phyloP scores from a whole-genome alignment of 2,329 filamentous ascomycete genomes.

The Arachnomyces sp. region DNA sequence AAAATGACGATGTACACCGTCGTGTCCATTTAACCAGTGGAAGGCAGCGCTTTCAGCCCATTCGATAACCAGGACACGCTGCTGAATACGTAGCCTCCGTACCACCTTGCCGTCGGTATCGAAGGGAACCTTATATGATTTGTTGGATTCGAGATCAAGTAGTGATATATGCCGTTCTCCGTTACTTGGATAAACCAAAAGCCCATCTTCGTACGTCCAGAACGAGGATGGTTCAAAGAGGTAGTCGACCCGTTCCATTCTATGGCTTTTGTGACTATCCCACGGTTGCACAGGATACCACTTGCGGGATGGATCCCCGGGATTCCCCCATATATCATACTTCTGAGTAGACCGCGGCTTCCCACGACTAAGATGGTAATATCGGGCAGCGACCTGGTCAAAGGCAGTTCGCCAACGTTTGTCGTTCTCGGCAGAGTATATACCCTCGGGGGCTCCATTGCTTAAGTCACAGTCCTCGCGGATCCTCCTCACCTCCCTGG shows the following conservation, averaged over 20 bases:
- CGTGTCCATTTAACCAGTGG: constrained; percentile 44
- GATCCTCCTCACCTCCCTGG: constrained; percentile 44
- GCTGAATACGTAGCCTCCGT: constrained; percentile 46
- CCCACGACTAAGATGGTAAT: constrained; percentile 45
- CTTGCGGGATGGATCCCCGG: constrained; percentile 29
- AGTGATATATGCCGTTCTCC: constrained; percentile 32
- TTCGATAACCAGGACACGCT: constrained; percentile 52
- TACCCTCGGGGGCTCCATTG: neutral
- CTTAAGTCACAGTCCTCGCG: constrained; percentile 2
- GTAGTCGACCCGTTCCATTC: constrained; percentile 23
- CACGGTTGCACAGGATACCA: constrained; percentile 36
- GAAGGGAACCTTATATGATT: constrained; percentile 44
- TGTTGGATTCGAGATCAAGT: constrained; percentile 43
- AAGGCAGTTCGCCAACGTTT: constrained; percentile 31
- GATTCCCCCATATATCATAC: constrained; percentile 28
- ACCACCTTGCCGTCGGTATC: constrained; percentile 42
- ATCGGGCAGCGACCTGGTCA: constrained; percentile 45
- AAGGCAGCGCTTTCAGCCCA: constrained; percentile 50
- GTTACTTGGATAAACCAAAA: constrained; percentile 46
- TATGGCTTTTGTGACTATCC: constrained; percentile 33
- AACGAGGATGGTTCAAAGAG: constrained; percentile 28
- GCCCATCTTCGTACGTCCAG: constrained; percentile 52
- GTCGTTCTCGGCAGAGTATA: constrained; percentile 3
- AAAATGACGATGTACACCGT: constrained; percentile 50
- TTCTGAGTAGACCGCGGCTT: constrained; percentile 41